Evolutionary conservation across 2,329 filamentous ascomycete species (phyloP).

Genomic region (Stagonosporopsis vannaccii): DNA sequence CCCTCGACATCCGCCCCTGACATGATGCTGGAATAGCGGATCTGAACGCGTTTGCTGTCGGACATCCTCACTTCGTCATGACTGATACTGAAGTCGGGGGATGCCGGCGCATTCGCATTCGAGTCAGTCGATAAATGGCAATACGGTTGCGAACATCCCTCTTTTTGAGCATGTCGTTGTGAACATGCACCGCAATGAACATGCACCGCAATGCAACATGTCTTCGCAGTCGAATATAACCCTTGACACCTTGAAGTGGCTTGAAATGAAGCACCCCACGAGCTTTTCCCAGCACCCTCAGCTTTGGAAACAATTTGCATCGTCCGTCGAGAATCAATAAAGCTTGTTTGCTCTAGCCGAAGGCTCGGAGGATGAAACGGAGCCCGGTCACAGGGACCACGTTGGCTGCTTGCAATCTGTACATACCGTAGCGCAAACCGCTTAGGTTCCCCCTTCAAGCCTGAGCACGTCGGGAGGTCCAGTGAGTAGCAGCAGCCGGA

Average conservation of each 20-base stretch:
- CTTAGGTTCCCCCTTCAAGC: constrained; percentile 17
- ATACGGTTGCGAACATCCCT: neutral
- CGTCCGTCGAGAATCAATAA: constrained; percentile 35
- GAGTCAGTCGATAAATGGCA: constrained; percentile 10
- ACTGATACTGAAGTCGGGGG: constrained; percentile 5
- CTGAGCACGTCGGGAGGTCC: constrained; percentile 11
- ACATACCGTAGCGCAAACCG: constrained; percentile 12
- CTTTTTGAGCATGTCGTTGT: neutral
- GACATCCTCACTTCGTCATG: constrained; percentile 20
- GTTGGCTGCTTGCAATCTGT: constrained; percentile 11
- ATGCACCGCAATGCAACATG: constrained; percentile 4
- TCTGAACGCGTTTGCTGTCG: constrained; percentile 15
- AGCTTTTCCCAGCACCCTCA: constrained; percentile 26
- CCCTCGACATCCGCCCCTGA: constrained; percentile 15
- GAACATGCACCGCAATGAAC: constrained; percentile 4
- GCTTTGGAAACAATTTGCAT: constrained; percentile 22
- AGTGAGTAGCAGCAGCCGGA: constrained; percentile 15
- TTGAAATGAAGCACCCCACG: constrained; percentile 15
- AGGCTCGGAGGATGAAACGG: constrained; percentile 29
- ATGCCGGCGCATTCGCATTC: constrained; percentile 3
- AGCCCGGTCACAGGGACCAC: constrained; percentile 19
- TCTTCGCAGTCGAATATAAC: constrained; percentile 10
- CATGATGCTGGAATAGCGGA: constrained; percentile 19
- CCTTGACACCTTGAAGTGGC: constrained; percentile 16
- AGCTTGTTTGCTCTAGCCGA: constrained; percentile 38